Base-by-base conservation (phyloP, 148 eudicot genomes). In the Rhododendron kiyosumense region DNA sequence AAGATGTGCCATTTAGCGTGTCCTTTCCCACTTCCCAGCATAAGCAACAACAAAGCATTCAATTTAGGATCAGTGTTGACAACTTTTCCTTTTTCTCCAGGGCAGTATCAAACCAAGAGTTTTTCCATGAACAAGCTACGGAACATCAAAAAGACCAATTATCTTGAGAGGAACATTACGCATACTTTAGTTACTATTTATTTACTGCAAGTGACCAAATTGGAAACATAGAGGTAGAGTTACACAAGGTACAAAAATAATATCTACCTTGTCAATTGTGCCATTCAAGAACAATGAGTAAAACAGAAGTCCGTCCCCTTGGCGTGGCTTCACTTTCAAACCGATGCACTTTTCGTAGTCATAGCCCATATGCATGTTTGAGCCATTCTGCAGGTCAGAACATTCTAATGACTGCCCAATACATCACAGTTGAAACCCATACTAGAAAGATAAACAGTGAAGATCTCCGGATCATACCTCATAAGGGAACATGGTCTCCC, bases 401-500 rank as follows among this genome's bases (percentile, higher is more conserved):
- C 3, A 71, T 78, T 54, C 26, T 20, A 45, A 83, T 46, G 43
- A 18, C 81, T 32, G 30, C 54, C 26, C 51, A 63, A 78, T 43
- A 78, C 20, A 74, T 22, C 52, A 43, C 67, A 30, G 13, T 1
- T 59, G 34, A 83, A 78, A 49, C 74, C 30, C 54, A 61, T 26
- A 83, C 22, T 65, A 65, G 46, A 84, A 78, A 36, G 78, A 51
- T 6, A 17, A 52, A 45, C 30, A 15, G 4, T 6, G 7, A 52
- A 67, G 81, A 51, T 45, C 43, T 57, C 52, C 54, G 11, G 17
- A 51, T 85, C 85, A 38, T 91, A 92, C 96, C 93, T 94, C 96
- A 74, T 75, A 94, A 36, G 96, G 96, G 85, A 94, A 94, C 93
- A 94, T 92, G 59, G 96, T 94, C 90, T 94, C 96, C 48, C 96